Percentiles rank a stretch among this genome's conserved stretches.
Evolutionary conservation across 768 basidiomycete genomes (phyloP).

Genomic region (Mycena alexandri): DNA sequence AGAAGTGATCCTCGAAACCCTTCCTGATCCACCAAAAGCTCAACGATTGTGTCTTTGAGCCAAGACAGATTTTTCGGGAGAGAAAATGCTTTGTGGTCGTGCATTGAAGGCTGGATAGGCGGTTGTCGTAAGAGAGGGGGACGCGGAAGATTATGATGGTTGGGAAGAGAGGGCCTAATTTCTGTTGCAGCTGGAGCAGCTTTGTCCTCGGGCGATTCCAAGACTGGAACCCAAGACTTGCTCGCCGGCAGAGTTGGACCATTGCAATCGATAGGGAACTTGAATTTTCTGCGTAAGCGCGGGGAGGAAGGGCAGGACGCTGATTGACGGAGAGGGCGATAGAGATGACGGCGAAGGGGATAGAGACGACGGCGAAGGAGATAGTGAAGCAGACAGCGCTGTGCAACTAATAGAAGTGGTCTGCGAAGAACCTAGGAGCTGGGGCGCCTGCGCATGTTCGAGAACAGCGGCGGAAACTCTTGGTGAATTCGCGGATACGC

Average conservation of each 20-base stretch:
- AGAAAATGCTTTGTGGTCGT: constrained; percentile 19
- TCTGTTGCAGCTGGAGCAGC: constrained; percentile 9
- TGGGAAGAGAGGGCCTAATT: constrained; percentile 15
- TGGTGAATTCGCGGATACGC: constrained; percentile 3
- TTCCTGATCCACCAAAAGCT: constrained; percentile 87
- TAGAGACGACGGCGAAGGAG: constrained; percentile 15
- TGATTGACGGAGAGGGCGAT: constrained; percentile 23
- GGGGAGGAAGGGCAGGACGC: constrained; percentile 24
- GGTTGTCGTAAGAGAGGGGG: constrained; percentile 21
- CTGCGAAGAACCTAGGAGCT: constrained; percentile 7
- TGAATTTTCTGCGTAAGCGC: constrained; percentile 29
- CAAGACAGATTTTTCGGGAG: constrained; percentile 61
- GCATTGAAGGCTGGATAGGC: constrained; percentile 32
- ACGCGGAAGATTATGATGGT: not conserved
- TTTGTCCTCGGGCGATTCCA: constrained; percentile 9
- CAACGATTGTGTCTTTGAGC: constrained; percentile 66
- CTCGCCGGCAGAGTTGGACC: constrained; percentile 23
- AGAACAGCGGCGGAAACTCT: constrained; percentile 3
- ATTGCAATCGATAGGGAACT: constrained; percentile 33
- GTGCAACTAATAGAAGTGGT: constrained; percentile 22
- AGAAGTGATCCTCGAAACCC: constrained; percentile 77
- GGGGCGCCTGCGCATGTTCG: not conserved
- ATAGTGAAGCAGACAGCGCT: constrained; percentile 17
- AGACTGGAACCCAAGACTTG: constrained; percentile 28
- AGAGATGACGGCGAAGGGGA: constrained; percentile 22